phyloP scores from a whole-genome alignment of 225 moss, liverwort and hornwort species.

The Marchantia polymorpha region DNA sequence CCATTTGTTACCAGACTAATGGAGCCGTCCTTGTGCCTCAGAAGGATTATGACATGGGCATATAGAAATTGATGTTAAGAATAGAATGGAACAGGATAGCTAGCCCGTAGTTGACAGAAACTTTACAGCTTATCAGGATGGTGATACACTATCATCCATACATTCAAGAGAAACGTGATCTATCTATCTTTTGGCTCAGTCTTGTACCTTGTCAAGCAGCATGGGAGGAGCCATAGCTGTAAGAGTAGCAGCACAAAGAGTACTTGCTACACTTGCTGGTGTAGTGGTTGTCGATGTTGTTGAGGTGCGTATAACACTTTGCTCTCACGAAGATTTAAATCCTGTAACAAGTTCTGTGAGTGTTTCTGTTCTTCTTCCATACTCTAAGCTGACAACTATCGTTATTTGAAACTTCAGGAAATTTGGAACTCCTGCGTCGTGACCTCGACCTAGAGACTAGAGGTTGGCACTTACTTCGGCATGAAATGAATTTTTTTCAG shows the following conservation, averaged over 20 bases:
- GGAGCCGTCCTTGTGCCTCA: no score
- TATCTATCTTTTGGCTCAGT: constrained; percentile 17
- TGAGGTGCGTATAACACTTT: constrained; percentile 51
- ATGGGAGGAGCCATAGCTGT: constrained; percentile 99
- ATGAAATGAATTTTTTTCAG: constrained; percentile 42
- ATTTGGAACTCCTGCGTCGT: background rate
- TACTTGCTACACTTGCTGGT: constrained; percentile 79
- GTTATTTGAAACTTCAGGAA: background rate
- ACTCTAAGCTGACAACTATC: background rate
- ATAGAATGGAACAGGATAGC: no score
- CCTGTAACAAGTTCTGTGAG: background rate
- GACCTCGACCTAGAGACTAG: background rate
- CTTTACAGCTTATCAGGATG: background rate
- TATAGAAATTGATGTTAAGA: no score
- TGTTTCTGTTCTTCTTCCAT: background rate
- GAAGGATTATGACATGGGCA: no score
- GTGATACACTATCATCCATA: background rate
- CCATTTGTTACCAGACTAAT: no score
- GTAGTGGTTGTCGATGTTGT: constrained; percentile 98
- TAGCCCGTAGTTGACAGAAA: no score
- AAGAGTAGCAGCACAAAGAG: constrained; percentile 77
- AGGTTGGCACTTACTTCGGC: no score
- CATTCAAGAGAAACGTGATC: constrained; percentile 13
- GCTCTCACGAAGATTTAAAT: background rate
- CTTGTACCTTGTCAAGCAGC: constrained; percentile 53